Evolutionary conservation across 2,329 filamentous ascomycete species (phyloP).

Genomic region (Elsinoe perseae): DNA sequence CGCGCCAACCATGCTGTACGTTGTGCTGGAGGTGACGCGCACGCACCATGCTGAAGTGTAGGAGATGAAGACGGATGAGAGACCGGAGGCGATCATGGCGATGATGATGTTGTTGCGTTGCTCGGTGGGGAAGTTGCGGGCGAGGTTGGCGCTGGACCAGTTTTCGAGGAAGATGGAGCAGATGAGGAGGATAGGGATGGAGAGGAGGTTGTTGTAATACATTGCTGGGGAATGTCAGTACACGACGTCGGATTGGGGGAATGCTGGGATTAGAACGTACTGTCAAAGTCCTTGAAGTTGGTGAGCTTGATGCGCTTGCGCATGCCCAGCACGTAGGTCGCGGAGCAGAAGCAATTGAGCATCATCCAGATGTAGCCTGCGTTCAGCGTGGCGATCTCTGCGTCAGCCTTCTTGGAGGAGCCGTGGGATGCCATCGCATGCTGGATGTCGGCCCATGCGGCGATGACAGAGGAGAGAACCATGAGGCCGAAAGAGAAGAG

Average conservation of each 20-base stretch:
- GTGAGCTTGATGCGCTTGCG: constrained; percentile 98
- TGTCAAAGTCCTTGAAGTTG: constrained; percentile 99
- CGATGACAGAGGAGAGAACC: constrained; percentile 89
- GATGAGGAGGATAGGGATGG: constrained; percentile 81
- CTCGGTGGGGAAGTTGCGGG: constrained; percentile 79
- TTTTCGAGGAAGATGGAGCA: constrained; percentile 80
- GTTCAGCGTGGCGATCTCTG: constrained; percentile 80
- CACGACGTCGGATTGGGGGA: not conserved
- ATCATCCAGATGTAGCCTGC: constrained; percentile 97
- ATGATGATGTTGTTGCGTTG: constrained; percentile 70
- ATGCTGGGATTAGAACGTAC: constrained; percentile 55
- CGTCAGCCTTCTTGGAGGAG: constrained; percentile 49
- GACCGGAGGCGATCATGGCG: constrained; percentile 88
- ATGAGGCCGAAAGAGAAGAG: constrained; percentile 93
- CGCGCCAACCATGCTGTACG: constrained; percentile 96
- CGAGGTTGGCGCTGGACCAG: constrained; percentile 80
- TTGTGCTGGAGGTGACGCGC: constrained; percentile 91
- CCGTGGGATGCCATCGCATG: constrained; percentile 52
- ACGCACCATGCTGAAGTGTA: constrained; percentile 99
- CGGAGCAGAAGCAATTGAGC: constrained; percentile 90
- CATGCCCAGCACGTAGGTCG: constrained; percentile 84
- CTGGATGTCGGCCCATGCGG: constrained; percentile 95
- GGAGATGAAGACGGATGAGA: constrained; percentile 95
- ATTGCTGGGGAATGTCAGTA: constrained; percentile 57
- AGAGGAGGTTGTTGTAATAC: constrained; percentile 99